Evolutionary conservation across 2,329 filamentous ascomycete genomes (phyloP).

Genomic region (Mycogone perniciosa): DNA sequence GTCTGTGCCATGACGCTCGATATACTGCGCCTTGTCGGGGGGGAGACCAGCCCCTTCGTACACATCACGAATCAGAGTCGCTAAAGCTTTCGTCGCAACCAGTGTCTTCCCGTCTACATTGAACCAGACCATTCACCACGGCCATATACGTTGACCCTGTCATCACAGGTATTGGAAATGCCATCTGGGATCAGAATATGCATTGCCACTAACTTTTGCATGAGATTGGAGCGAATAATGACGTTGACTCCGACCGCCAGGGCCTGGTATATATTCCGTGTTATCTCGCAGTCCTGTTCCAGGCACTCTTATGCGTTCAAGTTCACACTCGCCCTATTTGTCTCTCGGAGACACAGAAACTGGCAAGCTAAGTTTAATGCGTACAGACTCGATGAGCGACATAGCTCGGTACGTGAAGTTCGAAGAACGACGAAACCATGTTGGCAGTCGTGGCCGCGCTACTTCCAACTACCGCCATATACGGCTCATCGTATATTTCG

Average conservation of each 20-base stretch:
- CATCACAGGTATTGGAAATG: slow-evolving; percentile 29
- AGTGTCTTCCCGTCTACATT: not conserved
- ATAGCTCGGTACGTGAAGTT: not conserved
- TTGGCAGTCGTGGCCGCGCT: not conserved
- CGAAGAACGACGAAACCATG: not conserved
- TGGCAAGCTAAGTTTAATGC: not conserved
- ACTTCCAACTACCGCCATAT: not conserved
- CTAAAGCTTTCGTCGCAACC: slow-evolving; percentile 36
- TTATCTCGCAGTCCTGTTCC: not conserved
- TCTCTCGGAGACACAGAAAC: not conserved
- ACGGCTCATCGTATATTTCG: too few relatives aligned
- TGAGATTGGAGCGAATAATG: not conserved
- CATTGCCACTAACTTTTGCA: not conserved
- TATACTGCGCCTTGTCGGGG: slow-evolving; percentile 24
- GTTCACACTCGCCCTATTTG: not conserved
- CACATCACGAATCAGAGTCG: slow-evolving; percentile 36
- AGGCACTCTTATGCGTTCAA: too few relatives aligned
- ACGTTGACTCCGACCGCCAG: not conserved
- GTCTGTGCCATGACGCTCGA: slow-evolving; percentile 42
- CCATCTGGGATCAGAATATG: not conserved
- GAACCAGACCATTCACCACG: slow-evolving; percentile 39
- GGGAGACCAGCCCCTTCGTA: slow-evolving; percentile 29
- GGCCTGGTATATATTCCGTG: not conserved
- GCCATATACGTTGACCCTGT: slow-evolving; percentile 40
- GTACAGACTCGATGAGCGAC: not conserved